Base-by-base conservation (phyloP, 805 yeast genomes). In the Kluyveromyces siamensis region DNA sequence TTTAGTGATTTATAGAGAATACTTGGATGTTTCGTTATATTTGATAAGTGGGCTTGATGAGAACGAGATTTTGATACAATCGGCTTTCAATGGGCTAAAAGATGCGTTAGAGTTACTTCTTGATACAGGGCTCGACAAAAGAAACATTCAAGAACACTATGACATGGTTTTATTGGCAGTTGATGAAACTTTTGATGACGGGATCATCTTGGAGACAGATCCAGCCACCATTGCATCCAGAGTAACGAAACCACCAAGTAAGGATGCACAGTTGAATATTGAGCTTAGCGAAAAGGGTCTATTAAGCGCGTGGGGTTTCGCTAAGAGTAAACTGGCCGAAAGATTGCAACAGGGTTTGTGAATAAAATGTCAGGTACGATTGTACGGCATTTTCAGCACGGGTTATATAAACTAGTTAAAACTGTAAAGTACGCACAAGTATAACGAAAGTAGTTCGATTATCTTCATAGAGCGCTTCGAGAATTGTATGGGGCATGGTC, bases 111-210 rank as follows among this genome's bases (percentile, higher is more conserved):
- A 84, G 56, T 80, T 87, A 50, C 75, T 90, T 45, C 72, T 90
- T 52, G 76, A 71, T 52, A 57, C 63, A 37, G 74, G 85, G 13
- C 72, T 90, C 53, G 98, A 93, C 67, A 87, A 82, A 65, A 75
- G 81, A 55, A 77, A 90, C 2, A 71, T 91, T 42, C 77, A 82
- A 58, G 96, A 87, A 55, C 79, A 83, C 63, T 93, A 84, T 63
- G 99, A 93, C 67, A 74, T 87, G 73, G 84, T 89, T 37, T 74
- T 87, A 41, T 75, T 93, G 65, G 87, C 95, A 4, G 77, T 90
- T 41, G 99, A 93, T 66, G 98, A 93, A 69, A 77, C 95, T 9
- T 74, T 93, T 45, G 99, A 93, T 63, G 95, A 90, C 63, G 99
- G 98, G 39, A 80, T 93, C 54, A 81, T 93, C 49, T 75, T 93